Evolutionary conservation across 768 basidiomycete genomes (phyloP), one percentile per base, ranked within the genome.

Genomic region (Podaxis rugospora): DNA sequence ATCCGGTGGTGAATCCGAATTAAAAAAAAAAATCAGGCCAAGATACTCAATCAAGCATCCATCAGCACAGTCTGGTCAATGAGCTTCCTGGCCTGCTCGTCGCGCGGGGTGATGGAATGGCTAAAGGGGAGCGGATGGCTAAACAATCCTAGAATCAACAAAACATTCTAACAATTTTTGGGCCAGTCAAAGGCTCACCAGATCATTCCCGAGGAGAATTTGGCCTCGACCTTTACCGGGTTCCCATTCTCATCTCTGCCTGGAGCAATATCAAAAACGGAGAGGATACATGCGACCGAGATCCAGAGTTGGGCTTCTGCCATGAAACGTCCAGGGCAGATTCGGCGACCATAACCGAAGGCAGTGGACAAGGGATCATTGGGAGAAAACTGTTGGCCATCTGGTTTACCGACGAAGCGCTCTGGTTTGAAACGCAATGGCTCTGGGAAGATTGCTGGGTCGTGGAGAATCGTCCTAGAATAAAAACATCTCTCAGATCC

Each of bases 351-450:
- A 47, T 78, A 80, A 1, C 78, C 78, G 63, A 80, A 80, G 9
- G 77, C 69, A 1, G 69, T 66, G 1, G 75, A 76, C 21, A 78
- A 68, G 0, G 74, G 73, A 57, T 76, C 72, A 4, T 64, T 57
- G 11, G 74, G 69, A 1, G 74, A 74, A 27, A 74, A 62, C 37
- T 72, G 70, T n/a, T 72, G 70, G 4, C 49, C 65, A 4, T 64
- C 63, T 13, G 64, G 65, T 36, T 68, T 55, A 28, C 68, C 66
- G 28, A 80, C 55, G 65, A 79, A 85, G 18, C 83, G 73, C 23
- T 80, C 79, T 0, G 84, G 84, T 37, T 79, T 75, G 66, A 86
- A 85, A 10, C 63, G 66, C 3, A 72, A 66, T 0, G 84, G 83
- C 14, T 83, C 72, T 0, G 78, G 79, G 65, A 75, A 85, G 13